Evolutionary conservation across 345 rosid genomes (phyloP).

Genomic region (Murraya koenigii): DNA sequence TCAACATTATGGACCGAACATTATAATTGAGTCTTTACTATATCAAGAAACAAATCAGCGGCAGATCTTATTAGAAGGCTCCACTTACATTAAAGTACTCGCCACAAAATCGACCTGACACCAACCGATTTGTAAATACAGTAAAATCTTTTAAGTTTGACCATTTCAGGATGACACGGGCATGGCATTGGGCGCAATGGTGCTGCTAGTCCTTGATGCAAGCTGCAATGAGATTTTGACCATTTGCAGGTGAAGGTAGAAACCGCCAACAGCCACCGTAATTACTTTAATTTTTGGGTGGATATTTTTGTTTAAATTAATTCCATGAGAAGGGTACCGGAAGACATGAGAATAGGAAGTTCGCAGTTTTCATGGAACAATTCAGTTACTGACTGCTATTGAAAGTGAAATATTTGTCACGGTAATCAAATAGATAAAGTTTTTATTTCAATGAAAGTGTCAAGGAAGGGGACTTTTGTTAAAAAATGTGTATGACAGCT

Average conservation of each 20-base stretch:
- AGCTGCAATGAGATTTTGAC: not conserved
- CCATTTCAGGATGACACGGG: not conserved
- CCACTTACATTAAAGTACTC: not conserved
- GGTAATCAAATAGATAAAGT: not conserved
- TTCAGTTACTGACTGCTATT: not conserved
- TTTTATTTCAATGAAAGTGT: not conserved
- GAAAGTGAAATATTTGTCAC: constrained; percentile 5
- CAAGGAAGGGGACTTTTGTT: not conserved
- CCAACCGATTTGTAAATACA: constrained; percentile 10
- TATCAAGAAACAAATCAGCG: not conserved
- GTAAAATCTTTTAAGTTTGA: not conserved
- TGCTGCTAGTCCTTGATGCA: not conserved
- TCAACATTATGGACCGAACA: not conserved
- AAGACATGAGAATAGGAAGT: not conserved
- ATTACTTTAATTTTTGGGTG: not conserved
- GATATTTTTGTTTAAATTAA: not conserved
- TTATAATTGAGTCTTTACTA: not conserved
- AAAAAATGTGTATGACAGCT: constrained; percentile 18
- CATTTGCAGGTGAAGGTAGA: no score
- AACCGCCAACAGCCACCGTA: not conserved
- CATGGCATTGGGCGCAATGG: not conserved
- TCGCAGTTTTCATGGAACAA: not conserved
- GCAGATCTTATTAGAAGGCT: not conserved
- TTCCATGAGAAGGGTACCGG: not conserved
- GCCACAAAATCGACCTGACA: not conserved